Conservation (phyloP, 345 rosid species). For the Pugionium dolabratum region DNA sequence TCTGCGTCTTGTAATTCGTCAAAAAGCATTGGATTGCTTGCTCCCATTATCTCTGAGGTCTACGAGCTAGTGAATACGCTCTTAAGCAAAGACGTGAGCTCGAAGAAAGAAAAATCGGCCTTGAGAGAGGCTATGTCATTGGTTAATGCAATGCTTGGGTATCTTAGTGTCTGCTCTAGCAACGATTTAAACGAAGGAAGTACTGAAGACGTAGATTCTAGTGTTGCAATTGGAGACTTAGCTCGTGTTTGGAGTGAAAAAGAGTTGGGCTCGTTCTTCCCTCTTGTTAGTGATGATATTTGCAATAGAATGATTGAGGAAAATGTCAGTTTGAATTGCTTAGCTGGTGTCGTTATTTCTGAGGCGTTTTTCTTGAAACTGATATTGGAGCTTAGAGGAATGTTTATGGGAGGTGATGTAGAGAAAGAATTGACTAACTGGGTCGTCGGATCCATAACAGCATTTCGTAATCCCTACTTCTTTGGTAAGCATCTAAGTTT, state of each 20-base stretch:
- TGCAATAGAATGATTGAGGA: slow-evolving; percentile 14
- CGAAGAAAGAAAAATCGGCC: slow-evolving; percentile 46
- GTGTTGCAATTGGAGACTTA: too few relatives aligned
- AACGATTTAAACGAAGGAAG: too few relatives aligned
- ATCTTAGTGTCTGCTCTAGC: slow-evolving; percentile 4
- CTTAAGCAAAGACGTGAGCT: slow-evolving; percentile 35
- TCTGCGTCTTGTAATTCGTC: slow-evolving; percentile 18
- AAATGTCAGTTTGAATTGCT: slow-evolving; percentile 41
- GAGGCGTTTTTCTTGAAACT: slow-evolving; percentile 56
- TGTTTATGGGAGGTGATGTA: slow-evolving; percentile 25
- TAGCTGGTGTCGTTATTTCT: slow-evolving; percentile 52
- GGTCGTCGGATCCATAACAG: slow-evolving; percentile 53
- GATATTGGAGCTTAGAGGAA: neutral
- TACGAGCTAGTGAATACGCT: slow-evolving; percentile 40
- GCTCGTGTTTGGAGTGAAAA: too few relatives aligned
- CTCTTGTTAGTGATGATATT: too few relatives aligned
- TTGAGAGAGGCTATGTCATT: slow-evolving; percentile 42
- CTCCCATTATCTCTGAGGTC: slow-evolving; percentile 50
- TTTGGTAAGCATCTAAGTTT: slow-evolving; percentile 6
- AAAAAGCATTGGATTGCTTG: slow-evolving; percentile 53
- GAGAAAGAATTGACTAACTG: slow-evolving; percentile 53
- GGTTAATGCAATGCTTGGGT: slow-evolving; percentile 51
- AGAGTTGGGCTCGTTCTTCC: too few relatives aligned
- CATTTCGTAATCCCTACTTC: slow-evolving; percentile 38
- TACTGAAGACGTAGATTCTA: too few relatives aligned